Base-by-base conservation (phyloP, 192 early-diverging fungal species). In the Coemansia sp. region DNA sequence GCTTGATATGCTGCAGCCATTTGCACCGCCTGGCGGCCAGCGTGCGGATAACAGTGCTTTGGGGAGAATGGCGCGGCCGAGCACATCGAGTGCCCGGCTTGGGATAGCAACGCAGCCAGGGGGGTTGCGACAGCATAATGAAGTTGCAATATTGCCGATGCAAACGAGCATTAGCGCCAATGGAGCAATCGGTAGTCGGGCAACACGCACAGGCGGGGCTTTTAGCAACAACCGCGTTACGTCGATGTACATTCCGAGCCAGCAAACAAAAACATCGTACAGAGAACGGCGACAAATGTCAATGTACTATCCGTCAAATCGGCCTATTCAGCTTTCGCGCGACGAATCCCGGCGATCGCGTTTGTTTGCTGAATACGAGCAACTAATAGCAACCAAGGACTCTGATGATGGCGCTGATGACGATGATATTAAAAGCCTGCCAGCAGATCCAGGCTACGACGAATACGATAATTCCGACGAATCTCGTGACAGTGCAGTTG, bases 281-380 rank as follows among this genome's bases (percentile, higher is more conserved):
- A 61, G 60, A 12, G 20, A 18, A 16, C 66, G 64, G 54, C 58
- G 66, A 18, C 66, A 61, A 38, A 69, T 78, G 63, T 73, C 75
- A 9, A 64, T 73, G 76, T 73, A 56, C 71, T 57, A 54, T 19
- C 54, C 69, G 48, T 54, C 69, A 1, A 27, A 19, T 1, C 67
- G 77, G 16, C 64, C 56, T 10, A 64, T 73, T 27, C 71, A 66
- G 38, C 68, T 80, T 11, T 80, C 77, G 54, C 77, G 77, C 16
- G 77, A 80, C 62, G 77, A 80, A 35, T 27, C 68, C 23, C 71
- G 71, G 22, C 55, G 77, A 2, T 71, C 71, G 37, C 71, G 71
- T 18, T 59, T 80, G 35, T 80, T 80, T 65, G 71, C 71, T 8
- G 77, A 80, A 37, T 80, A 80, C 59, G 71, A 80, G 65, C 66